phyloP scores from a whole-genome alignment of 192 early-diverging fungal genomes.

The Pilobolus umbonatus region DNA sequence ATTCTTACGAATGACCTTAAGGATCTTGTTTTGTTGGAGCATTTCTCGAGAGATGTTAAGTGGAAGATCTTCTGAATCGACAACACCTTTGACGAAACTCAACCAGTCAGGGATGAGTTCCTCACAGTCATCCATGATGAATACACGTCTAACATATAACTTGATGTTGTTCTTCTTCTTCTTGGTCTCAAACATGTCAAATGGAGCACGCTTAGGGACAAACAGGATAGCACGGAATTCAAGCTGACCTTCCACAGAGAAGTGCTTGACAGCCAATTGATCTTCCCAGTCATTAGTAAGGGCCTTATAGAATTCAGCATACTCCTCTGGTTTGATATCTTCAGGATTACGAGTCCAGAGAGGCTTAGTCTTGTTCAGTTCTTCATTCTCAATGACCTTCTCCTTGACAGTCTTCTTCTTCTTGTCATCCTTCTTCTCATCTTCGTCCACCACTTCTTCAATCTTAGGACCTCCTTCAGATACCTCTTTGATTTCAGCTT shows the following conservation, averaged over 20 bases:
- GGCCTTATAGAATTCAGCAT: slow-evolving; percentile 96
- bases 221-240: slow-evolving; percentile 99
- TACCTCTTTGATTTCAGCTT: slow-evolving; percentile 62
- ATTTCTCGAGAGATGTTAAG: slow-evolving; percentile 99
- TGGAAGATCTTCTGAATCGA: slow-evolving; percentile 99
- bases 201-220: slow-evolving; percentile 91
- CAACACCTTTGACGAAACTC: slow-evolving; percentile 98
- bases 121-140: slow-evolving; percentile 99
- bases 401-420: slow-evolving; percentile 72
- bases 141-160: slow-evolving; percentile 98
- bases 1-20: slow-evolving; percentile 99
- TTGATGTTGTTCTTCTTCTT: slow-evolving; percentile 99
- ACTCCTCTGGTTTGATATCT: slow-evolving; percentile 92
- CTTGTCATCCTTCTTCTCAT: slow-evolving; percentile 64
- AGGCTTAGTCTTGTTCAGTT: slow-evolving; percentile 98
- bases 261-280: slow-evolving; percentile 96
- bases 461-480: slow-evolving; percentile 69
- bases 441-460: slow-evolving; percentile 81
- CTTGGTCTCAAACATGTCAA: slow-evolving; percentile 95
- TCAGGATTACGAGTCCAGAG: slow-evolving; percentile 99
- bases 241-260: slow-evolving; percentile 98
- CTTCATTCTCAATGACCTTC: slow-evolving; percentile 76
- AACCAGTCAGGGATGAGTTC: slow-evolving; percentile 99
- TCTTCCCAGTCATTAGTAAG: slow-evolving; percentile 99
- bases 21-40: slow-evolving; percentile 99